Percentiles rank a stretch among this genome's conserved stretches.
Conservation (phyloP, 148 eudicot species). For the Vaccinium vitisidaea region DNA sequence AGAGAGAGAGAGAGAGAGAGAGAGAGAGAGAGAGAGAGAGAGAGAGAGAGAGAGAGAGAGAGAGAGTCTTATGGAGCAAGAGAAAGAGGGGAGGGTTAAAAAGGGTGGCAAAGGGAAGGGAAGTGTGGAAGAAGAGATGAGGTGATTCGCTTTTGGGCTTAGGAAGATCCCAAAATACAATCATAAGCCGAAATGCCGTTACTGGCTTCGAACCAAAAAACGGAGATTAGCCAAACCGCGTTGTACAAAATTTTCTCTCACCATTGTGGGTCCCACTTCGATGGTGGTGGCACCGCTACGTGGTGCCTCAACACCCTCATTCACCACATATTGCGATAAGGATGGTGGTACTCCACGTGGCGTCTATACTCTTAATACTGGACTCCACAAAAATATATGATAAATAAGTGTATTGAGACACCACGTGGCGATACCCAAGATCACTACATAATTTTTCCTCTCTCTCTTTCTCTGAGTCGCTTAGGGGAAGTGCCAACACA, state of each 20-base stretch:
- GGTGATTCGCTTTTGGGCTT: constrained; percentile 11
- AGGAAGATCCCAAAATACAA: constrained; percentile 31
- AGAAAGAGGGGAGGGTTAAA: constrained; percentile 9
- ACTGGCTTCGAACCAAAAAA: constrained; percentile 35
- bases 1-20: neutral
- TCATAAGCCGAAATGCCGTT: constrained; percentile 45
- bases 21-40: neutral
- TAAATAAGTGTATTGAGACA: too few relatives aligned
- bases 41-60: neutral
- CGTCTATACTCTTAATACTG: too few relatives aligned
- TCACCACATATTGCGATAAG: neutral
- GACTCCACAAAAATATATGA: too few relatives aligned
- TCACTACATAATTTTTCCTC: too few relatives aligned
- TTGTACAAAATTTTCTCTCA: neutral
- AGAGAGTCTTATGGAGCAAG: neutral
- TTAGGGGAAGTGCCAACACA: neutral
- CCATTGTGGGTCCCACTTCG: constrained; percentile 14
- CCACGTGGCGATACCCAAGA: too few relatives aligned
- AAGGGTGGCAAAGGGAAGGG: constrained; percentile 14
- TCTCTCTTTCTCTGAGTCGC: too few relatives aligned
- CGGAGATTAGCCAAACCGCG: constrained; percentile 21
- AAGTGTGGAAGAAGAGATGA: neutral
- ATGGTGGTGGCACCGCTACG: neutral
- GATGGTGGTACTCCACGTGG: too few relatives aligned
- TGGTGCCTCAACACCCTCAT: too few relatives aligned